These are phyloP conservation scores for Neurospora pannonica DNA, from an alignment of 495 filamentous ascomycete species.

Conservation along the genomic window DNA sequence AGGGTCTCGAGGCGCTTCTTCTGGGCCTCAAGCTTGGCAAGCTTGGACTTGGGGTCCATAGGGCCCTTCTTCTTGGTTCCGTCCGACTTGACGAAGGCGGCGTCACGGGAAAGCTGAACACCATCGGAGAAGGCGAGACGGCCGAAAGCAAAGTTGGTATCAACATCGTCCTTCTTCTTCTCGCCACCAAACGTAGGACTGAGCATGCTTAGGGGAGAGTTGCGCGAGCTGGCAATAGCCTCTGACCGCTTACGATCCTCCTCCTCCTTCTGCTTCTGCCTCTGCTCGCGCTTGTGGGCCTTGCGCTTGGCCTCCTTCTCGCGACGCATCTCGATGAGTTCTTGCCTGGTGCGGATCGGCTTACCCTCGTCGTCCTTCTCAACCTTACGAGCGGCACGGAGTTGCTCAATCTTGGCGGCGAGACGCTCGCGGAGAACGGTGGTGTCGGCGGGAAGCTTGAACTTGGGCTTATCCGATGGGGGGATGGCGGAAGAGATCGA, in stretches of 20 bases:
- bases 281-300: constrained; percentile 74
- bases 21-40: constrained; percentile 63
- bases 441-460: constrained; percentile 51
- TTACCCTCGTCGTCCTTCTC: constrained; percentile 63
- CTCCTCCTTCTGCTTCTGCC: constrained; percentile 64
- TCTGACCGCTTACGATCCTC: constrained; percentile 62
- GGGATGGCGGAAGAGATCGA: constrained; percentile 63
- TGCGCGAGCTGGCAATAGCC: constrained; percentile 51
- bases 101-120: constrained; percentile 56
- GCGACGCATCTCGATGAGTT: constrained; percentile 79
- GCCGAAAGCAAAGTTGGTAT: constrained; percentile 68
- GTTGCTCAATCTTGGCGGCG: constrained; percentile 66
- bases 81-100: constrained; percentile 44
- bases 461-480: constrained; percentile 45
- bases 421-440: constrained; percentile 65
- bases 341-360: constrained; percentile 71
- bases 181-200: constrained; percentile 40
- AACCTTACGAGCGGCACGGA: constrained; percentile 74
- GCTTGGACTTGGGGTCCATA: constrained; percentile 65
- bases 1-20: constrained; percentile 58
- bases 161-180: constrained; percentile 22
- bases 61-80: constrained; percentile 59
- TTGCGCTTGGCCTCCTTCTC: constrained; percentile 79
- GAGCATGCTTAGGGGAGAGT: constrained; percentile 44
- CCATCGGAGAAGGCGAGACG: constrained; percentile 82